Evolutionary conservation across 345 rosid species (phyloP).

Genomic region (Orychophragmus violaceus): DNA sequence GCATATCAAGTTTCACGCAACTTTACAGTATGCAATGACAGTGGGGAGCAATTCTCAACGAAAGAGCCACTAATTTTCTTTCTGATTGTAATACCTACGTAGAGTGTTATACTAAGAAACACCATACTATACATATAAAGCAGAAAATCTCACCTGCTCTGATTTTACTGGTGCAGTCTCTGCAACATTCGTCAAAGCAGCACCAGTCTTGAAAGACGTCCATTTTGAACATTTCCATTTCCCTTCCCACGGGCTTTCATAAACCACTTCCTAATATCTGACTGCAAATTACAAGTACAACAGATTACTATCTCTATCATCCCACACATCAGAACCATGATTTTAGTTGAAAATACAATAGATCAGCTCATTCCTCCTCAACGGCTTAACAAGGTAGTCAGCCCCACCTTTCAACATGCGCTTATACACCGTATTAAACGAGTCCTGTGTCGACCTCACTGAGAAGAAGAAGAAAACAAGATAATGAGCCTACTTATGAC

Average conservation of each 20-base stretch:
- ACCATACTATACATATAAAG: neutral
- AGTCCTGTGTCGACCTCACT: constrained; percentile 95
- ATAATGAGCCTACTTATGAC: neutral
- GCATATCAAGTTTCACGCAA: neutral
- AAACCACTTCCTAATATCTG: constrained; percentile 96
- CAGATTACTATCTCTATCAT: neutral
- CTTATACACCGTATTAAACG: constrained; percentile 72
- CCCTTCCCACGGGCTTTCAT: constrained; percentile 87
- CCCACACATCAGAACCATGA: neutral
- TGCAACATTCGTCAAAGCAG: constrained; percentile 29
- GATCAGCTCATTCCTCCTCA: constrained; percentile 86
- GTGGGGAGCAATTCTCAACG: neutral
- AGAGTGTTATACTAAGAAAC: neutral
- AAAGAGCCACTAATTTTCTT: neutral
- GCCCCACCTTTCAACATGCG: constrained; percentile 93
- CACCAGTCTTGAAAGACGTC: constrained; percentile 33
- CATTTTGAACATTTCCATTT: constrained; percentile 39
- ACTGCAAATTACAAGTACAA: constrained; percentile 42
- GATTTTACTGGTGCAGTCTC: constrained; percentile 33
- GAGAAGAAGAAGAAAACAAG: constrained; percentile 22
- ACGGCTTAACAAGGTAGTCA: constrained; percentile 89
- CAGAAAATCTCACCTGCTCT: constrained; percentile 42
- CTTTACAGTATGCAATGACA: neutral
- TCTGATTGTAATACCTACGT: neutral
- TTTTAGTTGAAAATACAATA: too few species aligned